phyloP scores from a whole-genome alignment of 202 grass and related monocot genomes.

The Carex arenaria region DNA sequence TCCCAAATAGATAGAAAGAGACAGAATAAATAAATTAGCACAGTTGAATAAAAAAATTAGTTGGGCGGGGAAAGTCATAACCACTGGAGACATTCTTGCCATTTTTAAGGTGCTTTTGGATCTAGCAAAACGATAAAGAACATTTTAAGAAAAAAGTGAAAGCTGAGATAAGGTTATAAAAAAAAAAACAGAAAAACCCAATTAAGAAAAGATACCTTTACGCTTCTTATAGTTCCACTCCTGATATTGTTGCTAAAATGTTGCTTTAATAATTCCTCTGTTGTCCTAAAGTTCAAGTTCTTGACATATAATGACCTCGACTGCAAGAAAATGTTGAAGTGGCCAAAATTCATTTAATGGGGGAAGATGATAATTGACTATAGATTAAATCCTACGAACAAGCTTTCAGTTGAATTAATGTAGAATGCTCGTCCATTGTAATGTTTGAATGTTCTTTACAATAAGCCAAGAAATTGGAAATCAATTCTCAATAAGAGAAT shows the following conservation, averaged over 20 bases:
- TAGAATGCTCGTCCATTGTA: neutral
- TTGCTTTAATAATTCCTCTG: constrained; percentile 68
- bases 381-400: neutral
- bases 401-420: neutral
- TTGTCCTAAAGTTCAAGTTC: constrained; percentile 94
- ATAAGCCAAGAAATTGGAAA: neutral
- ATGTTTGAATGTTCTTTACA: neutral
- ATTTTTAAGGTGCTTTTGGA: constrained; percentile 85
- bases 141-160: constrained; percentile 7
- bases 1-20: neutral
- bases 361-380: constrained; percentile 14
- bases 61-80: constrained; percentile 5
- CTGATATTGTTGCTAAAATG: constrained; percentile 80
- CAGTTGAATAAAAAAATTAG: neutral
- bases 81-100: constrained; percentile 92
- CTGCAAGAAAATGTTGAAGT: constrained; percentile 40
- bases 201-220: constrained; percentile 51
- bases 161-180: neutral
- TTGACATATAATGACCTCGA: constrained; percentile 89
- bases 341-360: constrained; percentile 15
- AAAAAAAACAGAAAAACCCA: neutral
- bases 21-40: neutral
- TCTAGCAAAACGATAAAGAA: constrained; percentile 35
- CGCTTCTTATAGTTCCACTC: constrained; percentile 64
- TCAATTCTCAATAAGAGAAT: neutral